Evolutionary conservation across 768 basidiomycete genomes (phyloP).

Genomic region (Tylopilus rubrobrunneus): DNA sequence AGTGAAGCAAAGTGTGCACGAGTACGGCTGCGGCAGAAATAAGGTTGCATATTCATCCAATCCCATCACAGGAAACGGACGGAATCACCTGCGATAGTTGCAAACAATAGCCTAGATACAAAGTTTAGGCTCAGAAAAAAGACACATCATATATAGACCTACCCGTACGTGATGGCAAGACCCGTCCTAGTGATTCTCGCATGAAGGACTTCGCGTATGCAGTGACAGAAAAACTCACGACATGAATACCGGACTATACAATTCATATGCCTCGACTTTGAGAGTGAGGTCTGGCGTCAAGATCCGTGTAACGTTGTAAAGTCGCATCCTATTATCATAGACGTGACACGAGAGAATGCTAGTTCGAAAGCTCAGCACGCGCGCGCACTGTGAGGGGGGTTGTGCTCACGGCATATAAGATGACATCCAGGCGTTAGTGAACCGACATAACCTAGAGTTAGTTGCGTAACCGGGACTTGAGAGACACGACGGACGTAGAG

Average conservation of each 20-base stretch:
- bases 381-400: background rate
- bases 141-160: background rate
- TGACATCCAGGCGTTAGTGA: constrained; percentile 60
- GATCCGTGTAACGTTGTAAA: constrained; percentile 59
- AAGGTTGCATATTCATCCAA: background rate
- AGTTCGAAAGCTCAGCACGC: background rate
- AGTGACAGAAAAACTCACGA: constrained; percentile 30
- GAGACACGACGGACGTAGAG: constrained; percentile 40
- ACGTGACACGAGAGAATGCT: constrained; percentile 59
- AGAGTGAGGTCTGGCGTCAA: constrained; percentile 51
- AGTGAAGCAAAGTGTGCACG: constrained; percentile 49
- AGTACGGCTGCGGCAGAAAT: constrained; percentile 19
- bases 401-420: constrained; percentile 53
- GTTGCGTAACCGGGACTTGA: constrained; percentile 2
- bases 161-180: constrained; percentile 33
- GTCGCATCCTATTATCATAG: constrained; percentile 54
- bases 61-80: background rate
- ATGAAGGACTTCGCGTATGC: background rate
- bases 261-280: constrained; percentile 47
- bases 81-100: constrained; percentile 61
- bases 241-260: constrained; percentile 59
- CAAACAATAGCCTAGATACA: constrained; percentile 75
- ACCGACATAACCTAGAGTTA: constrained; percentile 32
- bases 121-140: constrained; percentile 27
- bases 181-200: constrained; percentile 12